A percentile compares a stretch with the other conserved stretches of the same genome.
phyloP scores from a whole-genome alignment of 495 filamentous ascomycete genomes.

The Usnea hakonensis region DNA sequence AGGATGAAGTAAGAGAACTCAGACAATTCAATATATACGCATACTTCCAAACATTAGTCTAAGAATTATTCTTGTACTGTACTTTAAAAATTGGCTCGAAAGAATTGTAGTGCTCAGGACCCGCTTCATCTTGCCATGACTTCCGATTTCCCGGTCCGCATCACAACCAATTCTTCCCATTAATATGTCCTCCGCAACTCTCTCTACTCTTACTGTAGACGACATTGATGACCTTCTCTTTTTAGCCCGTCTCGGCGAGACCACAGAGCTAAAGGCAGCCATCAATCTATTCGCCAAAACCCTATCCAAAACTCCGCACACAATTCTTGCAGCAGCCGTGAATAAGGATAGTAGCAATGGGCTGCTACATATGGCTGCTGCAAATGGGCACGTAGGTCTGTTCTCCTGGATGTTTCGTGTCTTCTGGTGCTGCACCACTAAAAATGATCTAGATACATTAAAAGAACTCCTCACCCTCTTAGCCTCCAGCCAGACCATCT shows the following conservation, averaged over 20 bases:
- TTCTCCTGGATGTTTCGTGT: background rate
- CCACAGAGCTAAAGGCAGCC: constrained; percentile 55
- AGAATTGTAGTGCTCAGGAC: no score
- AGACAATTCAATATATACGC: no score
- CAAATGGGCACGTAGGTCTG: constrained; percentile 74
- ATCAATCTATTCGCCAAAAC: constrained; percentile 50
- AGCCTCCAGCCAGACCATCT: constrained; percentile 22
- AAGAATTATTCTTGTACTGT: no score
- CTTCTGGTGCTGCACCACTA: constrained; percentile 6
- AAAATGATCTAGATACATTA: constrained; percentile 39
- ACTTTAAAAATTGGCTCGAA: no score
- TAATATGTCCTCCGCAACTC: constrained; percentile 31
- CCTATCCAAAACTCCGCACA: constrained; percentile 41
- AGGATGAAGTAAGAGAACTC: background rate
- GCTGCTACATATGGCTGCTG: constrained; percentile 78
- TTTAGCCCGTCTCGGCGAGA: constrained; percentile 66
- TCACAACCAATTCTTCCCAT: background rate
- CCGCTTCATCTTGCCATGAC: background rate
- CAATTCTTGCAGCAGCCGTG: constrained; percentile 56
- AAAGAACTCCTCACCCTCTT: constrained; percentile 41
- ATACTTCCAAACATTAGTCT: no score
- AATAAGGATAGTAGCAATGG: constrained; percentile 65
- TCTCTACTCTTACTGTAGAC: constrained; percentile 53
- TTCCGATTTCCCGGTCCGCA: background rate
- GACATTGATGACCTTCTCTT: constrained; percentile 85